These are phyloP conservation scores for Calocera cornea DNA, from an alignment of 768 basidiomycete genomes.

Conservation along the genomic window DNA sequence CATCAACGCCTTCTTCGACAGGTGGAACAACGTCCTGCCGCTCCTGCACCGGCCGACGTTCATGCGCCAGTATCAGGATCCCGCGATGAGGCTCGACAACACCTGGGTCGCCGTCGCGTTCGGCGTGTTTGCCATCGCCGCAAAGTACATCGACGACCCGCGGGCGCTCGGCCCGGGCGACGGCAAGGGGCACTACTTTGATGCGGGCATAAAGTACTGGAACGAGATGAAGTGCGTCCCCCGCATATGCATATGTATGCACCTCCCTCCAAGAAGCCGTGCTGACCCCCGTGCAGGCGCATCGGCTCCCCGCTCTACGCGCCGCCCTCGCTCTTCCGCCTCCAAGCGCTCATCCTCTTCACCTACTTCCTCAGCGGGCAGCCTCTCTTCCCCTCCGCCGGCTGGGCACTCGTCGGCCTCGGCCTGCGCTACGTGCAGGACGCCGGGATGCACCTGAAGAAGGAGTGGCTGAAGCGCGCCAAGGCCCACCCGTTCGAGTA, in stretches of 20 bases:
- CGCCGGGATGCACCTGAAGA: background rate
- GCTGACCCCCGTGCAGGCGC: background rate
- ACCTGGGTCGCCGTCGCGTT: background rate
- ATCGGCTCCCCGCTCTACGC: background rate
- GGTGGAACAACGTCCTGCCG: background rate
- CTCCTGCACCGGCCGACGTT: background rate
- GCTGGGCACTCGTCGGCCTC: background rate
- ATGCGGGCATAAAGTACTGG: background rate
- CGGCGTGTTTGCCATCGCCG: background rate
- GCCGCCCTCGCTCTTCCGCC: background rate
- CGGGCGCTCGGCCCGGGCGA: background rate
- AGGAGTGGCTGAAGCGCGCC: background rate
- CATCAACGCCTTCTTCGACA: background rate
- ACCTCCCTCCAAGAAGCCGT: background rate
- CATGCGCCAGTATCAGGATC: background rate
- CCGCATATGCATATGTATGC: too few species aligned
- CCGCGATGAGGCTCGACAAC: background rate
- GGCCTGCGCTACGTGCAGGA: background rate
- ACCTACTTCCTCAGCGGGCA: background rate
- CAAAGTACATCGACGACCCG: background rate
- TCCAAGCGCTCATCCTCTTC: background rate
- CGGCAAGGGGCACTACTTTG: background rate
- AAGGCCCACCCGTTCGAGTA: background rate
- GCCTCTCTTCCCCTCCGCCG: background rate
- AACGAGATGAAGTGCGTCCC: background rate